Percentiles rank a stretch among this genome's conserved stretches.
Evolutionary conservation across 2,329 filamentous ascomycete species (phyloP).

Genomic region (Fusarium sp.): DNA sequence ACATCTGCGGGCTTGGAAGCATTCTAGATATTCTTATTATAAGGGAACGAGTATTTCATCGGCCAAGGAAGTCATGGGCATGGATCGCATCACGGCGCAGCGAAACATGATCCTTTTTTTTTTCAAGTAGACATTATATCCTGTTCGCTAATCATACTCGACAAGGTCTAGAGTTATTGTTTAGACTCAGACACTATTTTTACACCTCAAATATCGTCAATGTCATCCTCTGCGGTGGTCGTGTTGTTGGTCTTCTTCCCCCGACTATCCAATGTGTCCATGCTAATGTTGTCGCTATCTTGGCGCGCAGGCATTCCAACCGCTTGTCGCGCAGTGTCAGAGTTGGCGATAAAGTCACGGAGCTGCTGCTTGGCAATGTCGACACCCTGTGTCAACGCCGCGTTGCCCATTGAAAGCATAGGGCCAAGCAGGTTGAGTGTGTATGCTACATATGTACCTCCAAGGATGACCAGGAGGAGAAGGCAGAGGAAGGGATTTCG

Average conservation of each 20-base stretch:
- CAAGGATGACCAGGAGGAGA: constrained; percentile 78
- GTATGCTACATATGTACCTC: constrained; percentile 88
- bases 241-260: constrained; percentile 59
- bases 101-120: constrained; percentile 17
- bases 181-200: constrained; percentile 30
- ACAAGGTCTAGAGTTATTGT: constrained; percentile 20
- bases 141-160: constrained; percentile 40
- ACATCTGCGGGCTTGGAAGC: constrained; percentile 73
- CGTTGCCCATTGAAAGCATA: constrained; percentile 94
- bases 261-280: constrained; percentile 68
- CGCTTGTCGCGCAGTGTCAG: constrained; percentile 84
- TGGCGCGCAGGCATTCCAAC: constrained; percentile 73
- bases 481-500: constrained; percentile 95
- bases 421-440: constrained; percentile 95
- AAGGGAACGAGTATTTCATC: background rate
- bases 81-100: constrained; percentile 7
- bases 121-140: constrained; percentile 43
- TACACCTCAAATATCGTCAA: constrained; percentile 68
- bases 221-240: constrained; percentile 52
- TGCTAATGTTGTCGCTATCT: constrained; percentile 60
- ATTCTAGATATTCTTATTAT: constrained; percentile 61
- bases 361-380: constrained; percentile 93
- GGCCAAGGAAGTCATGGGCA: background rate
- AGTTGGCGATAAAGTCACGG: constrained; percentile 86
- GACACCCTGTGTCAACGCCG: constrained; percentile 83